Conservation (phyloP, 176 grass and related monocot genomes). For the Musa troglodytarum region DNA sequence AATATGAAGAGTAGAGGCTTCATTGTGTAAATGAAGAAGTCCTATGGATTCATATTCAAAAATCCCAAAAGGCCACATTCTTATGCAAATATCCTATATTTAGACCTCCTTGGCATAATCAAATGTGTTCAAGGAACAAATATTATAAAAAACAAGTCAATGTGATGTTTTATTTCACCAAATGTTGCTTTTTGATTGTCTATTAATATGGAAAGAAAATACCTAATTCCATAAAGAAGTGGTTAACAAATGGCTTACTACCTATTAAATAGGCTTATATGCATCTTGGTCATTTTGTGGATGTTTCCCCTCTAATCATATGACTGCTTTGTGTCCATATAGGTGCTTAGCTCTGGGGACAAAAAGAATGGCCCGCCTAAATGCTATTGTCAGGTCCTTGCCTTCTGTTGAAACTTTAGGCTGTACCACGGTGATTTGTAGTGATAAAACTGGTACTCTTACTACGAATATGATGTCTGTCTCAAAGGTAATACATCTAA, state of each 20-base stretch:
- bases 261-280: neutral
- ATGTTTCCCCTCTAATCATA: neutral
- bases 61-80: too few relatives aligned
- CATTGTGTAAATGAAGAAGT: too few relatives aligned
- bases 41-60: too few relatives aligned
- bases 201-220: neutral
- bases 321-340: constrained; percentile 19
- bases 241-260: neutral
- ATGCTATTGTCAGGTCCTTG: constrained; percentile 87
- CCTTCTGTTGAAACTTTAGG: constrained; percentile 97
- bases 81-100: too few relatives aligned
- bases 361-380: constrained; percentile 97
- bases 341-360: constrained; percentile 98
- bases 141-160: too few relatives aligned
- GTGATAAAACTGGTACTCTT: constrained; percentile 96
- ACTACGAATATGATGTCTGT: constrained; percentile 99
- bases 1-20: too few relatives aligned
- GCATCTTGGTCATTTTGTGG: neutral
- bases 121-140: too few relatives aligned
- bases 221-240: neutral
- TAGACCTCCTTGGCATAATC: too few relatives aligned
- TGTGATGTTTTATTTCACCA: neutral
- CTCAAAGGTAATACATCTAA: constrained; percentile 61
- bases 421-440: constrained; percentile 97
- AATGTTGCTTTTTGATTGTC: neutral